Evolutionary conservation across 2,329 filamentous ascomycete species (phyloP).

Genomic region (Fusarium sp.): DNA sequence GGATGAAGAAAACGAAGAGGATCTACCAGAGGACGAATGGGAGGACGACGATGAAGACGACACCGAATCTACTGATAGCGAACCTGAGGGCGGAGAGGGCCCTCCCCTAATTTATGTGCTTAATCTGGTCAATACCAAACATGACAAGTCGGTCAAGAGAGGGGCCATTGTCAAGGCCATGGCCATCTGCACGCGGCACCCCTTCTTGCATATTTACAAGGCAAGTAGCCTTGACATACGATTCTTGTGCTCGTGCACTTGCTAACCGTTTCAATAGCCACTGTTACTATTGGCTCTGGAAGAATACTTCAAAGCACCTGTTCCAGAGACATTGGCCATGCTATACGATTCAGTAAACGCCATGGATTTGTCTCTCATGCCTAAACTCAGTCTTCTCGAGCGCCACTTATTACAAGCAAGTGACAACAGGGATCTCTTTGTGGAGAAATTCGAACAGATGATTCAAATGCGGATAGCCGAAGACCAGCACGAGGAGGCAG

Average conservation of each 20-base stretch:
- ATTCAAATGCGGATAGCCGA: slow-evolving; percentile 82
- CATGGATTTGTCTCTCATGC: slow-evolving; percentile 97
- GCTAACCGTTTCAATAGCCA: slow-evolving; percentile 64
- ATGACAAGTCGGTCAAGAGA: slow-evolving; percentile 91
- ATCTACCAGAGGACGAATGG: slow-evolving; percentile 58
- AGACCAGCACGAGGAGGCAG: slow-evolving; percentile 59
- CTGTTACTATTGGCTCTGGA: slow-evolving; percentile 89
- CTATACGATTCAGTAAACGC: slow-evolving; percentile 93
- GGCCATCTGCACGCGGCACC: slow-evolving; percentile 97
- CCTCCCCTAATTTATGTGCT: slow-evolving; percentile 96
- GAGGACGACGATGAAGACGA: slow-evolving; percentile 60
- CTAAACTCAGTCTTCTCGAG: slow-evolving; percentile 83
- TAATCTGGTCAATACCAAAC: slow-evolving; percentile 97
- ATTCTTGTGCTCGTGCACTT: not conserved
- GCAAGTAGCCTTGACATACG: slow-evolving; percentile 54
- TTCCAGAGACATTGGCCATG: slow-evolving; percentile 85
- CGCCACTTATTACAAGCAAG: slow-evolving; percentile 86
- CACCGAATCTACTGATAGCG: slow-evolving; percentile 65
- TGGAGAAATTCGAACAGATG: slow-evolving; percentile 98
- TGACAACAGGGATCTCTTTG: slow-evolving; percentile 94
- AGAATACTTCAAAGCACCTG: slow-evolving; percentile 94
- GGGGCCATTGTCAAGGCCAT: slow-evolving; percentile 97
- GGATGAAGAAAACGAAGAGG: slow-evolving; percentile 54
- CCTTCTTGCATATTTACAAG: slow-evolving; percentile 99
- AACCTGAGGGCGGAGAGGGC: slow-evolving; percentile 79